Base-by-base conservation (phyloP, 2,329 filamentous ascomycete genomes). In the Penicillium freii region DNA sequence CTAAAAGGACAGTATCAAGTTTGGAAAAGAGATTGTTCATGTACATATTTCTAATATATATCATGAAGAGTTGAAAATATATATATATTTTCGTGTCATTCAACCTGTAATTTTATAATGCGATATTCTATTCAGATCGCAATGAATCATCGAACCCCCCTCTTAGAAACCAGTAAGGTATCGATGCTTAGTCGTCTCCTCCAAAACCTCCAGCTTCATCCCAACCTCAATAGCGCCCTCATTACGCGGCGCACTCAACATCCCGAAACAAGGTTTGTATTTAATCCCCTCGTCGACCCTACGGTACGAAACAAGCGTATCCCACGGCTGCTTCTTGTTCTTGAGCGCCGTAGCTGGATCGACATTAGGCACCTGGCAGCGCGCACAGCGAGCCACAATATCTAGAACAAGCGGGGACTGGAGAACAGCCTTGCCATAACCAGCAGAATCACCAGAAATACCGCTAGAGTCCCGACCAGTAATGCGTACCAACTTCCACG, bases 211-310 rank as follows among this genome's bases (percentile, higher is more conserved):
- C 57, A 88, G 73, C 65, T 71, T 77, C 79, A 84, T 84, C 0
- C 85, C 85, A 11, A 87, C 81, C 56, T 77, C 76, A 10, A 88
- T 66, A 47, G 74, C 68, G 0, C 83, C 84, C 60, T 85, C 81
- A 43, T 75, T 77, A 58, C 80, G 76, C 17, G 86, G 84, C 51
- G 83, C 82, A 67, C 83, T 82, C 65, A 87, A 69, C 86, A 88
- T 87, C 1, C 85, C 85, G 75, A 87, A 87, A 63, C 84, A 87
- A 40, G 85, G 85, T 73, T 87, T 87, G 61, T 77, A 87, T 71
- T 79, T 86, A 27, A 84, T 78, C 0, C 84, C 85, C 63, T 81
- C 74, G 66, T 87, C 85, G 5, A 87, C 77, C 29, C 84, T 71
- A 9, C 85, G 74, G 70, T 85, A 87, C 65, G 81, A 82, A 78